Evolutionary conservation across 352 stramenopile species (phyloP).

Genomic region (Globisporangium cederbergense): DNA sequence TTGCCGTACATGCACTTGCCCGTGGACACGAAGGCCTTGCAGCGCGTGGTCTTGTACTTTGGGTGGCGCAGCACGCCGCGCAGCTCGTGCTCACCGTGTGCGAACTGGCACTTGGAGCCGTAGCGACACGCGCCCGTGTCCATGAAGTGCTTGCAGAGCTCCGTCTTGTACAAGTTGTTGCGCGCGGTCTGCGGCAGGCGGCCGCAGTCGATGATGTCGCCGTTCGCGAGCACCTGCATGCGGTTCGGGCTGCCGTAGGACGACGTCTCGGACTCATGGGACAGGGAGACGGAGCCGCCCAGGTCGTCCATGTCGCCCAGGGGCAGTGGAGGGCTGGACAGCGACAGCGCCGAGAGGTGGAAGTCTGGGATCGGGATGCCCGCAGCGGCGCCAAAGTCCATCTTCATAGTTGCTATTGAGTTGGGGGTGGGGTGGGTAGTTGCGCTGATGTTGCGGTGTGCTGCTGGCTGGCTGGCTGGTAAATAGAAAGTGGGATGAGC

Average conservation of each 20-base stretch:
- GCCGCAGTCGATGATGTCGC: conserved; percentile 82
- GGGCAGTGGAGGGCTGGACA: not conserved
- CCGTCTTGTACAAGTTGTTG: conserved; percentile 91
- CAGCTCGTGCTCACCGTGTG: conserved; percentile 82
- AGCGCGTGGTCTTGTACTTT: conserved; percentile 91
- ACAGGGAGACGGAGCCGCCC: conserved; percentile 12
- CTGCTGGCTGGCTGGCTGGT: not conserved
- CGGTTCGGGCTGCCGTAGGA: conserved; percentile 46
- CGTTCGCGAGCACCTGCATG: conserved; percentile 83
- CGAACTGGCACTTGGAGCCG: conserved; percentile 88
- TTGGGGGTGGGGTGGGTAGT: not conserved
- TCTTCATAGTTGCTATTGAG: conserved; percentile 10
- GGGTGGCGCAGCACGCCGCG: conserved; percentile 84
- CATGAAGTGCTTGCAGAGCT: conserved; percentile 89
- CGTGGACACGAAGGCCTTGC: conserved; percentile 84
- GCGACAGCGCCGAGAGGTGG: conserved; percentile 6
- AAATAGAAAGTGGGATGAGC: conserved; percentile 8
- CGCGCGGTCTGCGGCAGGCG: conserved; percentile 69
- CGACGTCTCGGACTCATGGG: not conserved
- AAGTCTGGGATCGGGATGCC: conserved; percentile 1
- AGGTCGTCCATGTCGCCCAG: not conserved
- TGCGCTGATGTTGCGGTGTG: not conserved
- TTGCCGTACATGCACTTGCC: conserved; percentile 87
- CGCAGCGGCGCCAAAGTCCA: conserved; percentile 12
- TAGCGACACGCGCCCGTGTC: conserved; percentile 87